Evolutionary conservation across 2,329 filamentous ascomycete species (phyloP), one percentile per base, ranked within the genome.

Genomic region (Biscogniauxia mediterranea): DNA sequence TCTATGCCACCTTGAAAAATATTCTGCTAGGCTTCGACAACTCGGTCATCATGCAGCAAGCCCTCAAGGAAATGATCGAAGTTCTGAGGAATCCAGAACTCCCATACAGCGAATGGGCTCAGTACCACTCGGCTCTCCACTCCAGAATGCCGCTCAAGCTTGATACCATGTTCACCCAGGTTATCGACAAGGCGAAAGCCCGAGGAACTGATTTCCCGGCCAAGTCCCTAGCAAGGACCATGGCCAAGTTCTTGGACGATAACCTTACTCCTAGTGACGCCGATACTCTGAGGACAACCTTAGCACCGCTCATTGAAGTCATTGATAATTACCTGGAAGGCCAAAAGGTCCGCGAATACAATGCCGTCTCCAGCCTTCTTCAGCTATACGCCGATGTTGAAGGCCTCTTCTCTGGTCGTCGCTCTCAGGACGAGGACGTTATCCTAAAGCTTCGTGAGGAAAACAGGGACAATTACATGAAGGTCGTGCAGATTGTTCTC

Each of bases 1-100:
- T 96, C 23, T 85, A 88, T 78, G 88, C 83, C 76, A 91, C 92
- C 63, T 85, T 98, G 53, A 81, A 85, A 73, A 93, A 97, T 78
- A 98, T 99, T 67, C 85, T 99, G 17, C 83, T 89, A 70, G 95
- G 95, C 62, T 99, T 92, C 73, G 95, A 99, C 79, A 99, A 99
- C 84, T 94, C 96, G 68, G 89, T 97, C 68, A 93, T 98, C 77
- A 97, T 99, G 94, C 85, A 87, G 56, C 78, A 87, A 62, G 95
- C 93, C 1, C 82, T 99, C 21, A 92, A 91, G 78, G 91, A 95
- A 74, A 83, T 98, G 46, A 88, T 97, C n/a, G 87, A 92, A 62
- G 93, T 99, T 11, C 85, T 99, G 21, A 89, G 94, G 51, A 87
- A 97, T 72, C 88, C 90, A 1, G 93, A 97, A 71, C 85, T 99